Base-by-base conservation (phyloP, 768 basidiomycete species). In the Naematelia encephala region DNA sequence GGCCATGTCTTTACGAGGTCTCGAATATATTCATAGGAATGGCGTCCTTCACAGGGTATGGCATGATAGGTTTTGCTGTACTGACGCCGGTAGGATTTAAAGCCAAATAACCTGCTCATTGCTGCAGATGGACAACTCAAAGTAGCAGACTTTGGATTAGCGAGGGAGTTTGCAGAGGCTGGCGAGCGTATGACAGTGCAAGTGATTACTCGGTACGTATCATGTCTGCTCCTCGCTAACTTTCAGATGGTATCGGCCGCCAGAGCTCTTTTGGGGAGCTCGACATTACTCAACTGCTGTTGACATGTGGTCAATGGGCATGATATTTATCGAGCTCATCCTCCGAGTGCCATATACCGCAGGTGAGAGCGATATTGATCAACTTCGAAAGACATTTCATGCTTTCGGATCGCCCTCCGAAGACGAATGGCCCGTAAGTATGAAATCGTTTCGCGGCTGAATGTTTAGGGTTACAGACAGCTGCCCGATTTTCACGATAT, bases 21-120 rank as follows among this genome's bases (percentile, higher is more conserved):
- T 99, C n/a, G 96, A 98, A 78, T 98, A 96, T 76, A 97, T 96
- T 67, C 96, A 99, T 73, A 81, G 93, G 52, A 93, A 92, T 76
- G 93, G 87, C 69, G 84, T 98, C 56, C 81, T 99, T 22, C 96
- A 99, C 78, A 84, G 96, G 55, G 94, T 96, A 74, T 25, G 50
- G 25, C 12, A n/a, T 27, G 50, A 19, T 16, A 42, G 49, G 11
- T 42, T 10, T 60, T 21, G 28, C 29, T 10, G 44, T 22, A 51
- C 48, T 55, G 25, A 51, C 25, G 25, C 11, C 25, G 10, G 39
- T 68, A 98, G 94, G 96, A 99, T 81, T 78, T 99, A 63, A 99
- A 99, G 77, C 96, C 96, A 5, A 99, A 99, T 80, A 99, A 99
- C 79, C 82, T 99, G 80, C 86, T 99, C 70, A 88, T 99, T 60